Evolutionary conservation across 2,329 filamentous ascomycete genomes (phyloP).

Genomic region (Ophiognomonia clavigignenti-juglandacearum): DNA sequence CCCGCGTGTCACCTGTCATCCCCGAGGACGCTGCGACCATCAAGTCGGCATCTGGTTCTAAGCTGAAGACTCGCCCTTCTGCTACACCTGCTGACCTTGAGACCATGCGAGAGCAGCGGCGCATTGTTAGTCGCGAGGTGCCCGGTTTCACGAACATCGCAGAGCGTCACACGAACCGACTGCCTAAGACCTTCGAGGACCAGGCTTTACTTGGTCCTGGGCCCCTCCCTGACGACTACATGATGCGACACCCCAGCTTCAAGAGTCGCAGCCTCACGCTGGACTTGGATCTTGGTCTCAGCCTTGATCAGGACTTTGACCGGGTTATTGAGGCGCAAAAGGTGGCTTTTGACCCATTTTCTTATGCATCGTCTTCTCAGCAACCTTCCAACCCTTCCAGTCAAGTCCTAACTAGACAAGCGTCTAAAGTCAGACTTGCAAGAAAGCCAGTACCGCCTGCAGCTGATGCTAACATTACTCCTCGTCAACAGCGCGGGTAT

Average conservation of each 20-base stretch:
- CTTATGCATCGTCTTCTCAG: conserved; percentile 21
- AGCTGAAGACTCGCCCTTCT: conserved; percentile 83
- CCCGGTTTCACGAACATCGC: conserved; percentile 57
- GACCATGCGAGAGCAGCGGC: conserved; percentile 80
- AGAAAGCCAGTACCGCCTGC: conserved; percentile 13
- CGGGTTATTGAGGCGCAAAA: conserved; percentile 95
- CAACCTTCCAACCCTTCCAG: conserved; percentile 8
- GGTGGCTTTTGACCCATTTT: conserved; percentile 57
- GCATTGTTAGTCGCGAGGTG: conserved; percentile 75
- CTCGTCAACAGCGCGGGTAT: conserved; percentile 83
- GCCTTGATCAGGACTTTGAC: conserved; percentile 88
- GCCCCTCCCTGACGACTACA: conserved; percentile 33
- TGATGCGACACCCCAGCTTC: conserved; percentile 65
- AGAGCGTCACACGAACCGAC: conserved; percentile 52
- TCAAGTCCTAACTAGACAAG: conserved; percentile 36
- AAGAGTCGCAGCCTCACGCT: conserved; percentile 80
- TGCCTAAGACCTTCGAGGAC: conserved; percentile 42
- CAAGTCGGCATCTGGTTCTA: conserved; percentile 73
- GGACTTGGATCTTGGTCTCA: conserved; percentile 77
- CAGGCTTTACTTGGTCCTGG: conserved; percentile 29
- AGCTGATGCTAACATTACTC: conserved; percentile 53
- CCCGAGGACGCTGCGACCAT: conserved; percentile 84
- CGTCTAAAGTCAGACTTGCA: conserved; percentile 28
- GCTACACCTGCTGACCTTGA: conserved; percentile 79
- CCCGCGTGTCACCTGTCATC: conserved; percentile 56